Percentiles rank a stretch among this genome's conserved stretches.
Evolutionary conservation across 768 basidiomycete genomes (phyloP).

Genomic region (Naganishia antarctica): DNA sequence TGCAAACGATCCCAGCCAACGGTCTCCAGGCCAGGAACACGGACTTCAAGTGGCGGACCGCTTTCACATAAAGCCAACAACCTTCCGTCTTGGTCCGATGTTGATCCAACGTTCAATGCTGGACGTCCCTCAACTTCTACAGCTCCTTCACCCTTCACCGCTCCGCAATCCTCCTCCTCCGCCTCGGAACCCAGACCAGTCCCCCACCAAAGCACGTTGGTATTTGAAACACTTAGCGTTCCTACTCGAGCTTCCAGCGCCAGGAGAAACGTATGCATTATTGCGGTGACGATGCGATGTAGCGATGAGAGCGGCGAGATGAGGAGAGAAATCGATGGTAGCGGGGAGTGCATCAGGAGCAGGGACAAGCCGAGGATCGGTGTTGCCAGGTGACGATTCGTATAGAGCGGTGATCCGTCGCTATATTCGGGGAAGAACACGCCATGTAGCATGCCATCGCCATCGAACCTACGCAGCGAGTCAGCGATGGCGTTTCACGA

Average conservation of each 20-base stretch:
- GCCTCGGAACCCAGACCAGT: constrained; percentile 38
- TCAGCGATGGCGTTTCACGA: neutral
- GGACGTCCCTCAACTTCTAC: no score
- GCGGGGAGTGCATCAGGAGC: constrained; percentile 37
- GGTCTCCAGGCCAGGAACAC: constrained; percentile 50
- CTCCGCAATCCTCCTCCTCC: no score
- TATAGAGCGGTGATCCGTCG: constrained; percentile 36
- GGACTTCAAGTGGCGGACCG: constrained; percentile 49
- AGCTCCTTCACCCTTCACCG: no score
- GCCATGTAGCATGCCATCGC: constrained; percentile 52
- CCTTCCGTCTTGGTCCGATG: constrained; percentile 41
- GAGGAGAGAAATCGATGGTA: constrained; percentile 47
- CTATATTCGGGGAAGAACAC: constrained; percentile 43
- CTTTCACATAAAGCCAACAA: constrained; percentile 51
- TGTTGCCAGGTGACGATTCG: constrained; percentile 45
- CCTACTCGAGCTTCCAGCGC: constrained; percentile 43
- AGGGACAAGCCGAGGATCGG: constrained; percentile 40
- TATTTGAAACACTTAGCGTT: constrained; percentile 50
- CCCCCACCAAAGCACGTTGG: constrained; percentile 49
- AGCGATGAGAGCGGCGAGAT: constrained; percentile 48
- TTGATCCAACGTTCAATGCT: no score
- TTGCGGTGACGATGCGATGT: constrained; percentile 43
- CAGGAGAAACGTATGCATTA: constrained; percentile 45
- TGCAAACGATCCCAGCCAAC: constrained; percentile 46
- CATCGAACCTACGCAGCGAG: constrained; percentile 48